These are phyloP conservation scores for Malbranchea zuffiana DNA, from an alignment of 2,329 filamentous ascomycete genomes.

Conservation along the genomic window DNA sequence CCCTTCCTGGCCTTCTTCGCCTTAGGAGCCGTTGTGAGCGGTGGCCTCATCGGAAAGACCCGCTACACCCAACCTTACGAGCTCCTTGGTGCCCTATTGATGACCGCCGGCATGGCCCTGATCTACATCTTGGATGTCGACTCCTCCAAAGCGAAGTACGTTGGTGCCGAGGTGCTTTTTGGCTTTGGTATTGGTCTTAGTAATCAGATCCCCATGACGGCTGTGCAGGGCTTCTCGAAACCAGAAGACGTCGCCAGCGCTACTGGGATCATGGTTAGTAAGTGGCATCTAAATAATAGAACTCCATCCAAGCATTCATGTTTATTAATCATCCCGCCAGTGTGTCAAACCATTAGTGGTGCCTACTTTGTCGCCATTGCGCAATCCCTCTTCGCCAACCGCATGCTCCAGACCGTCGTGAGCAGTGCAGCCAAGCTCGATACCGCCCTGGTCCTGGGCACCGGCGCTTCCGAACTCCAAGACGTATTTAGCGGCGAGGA, in stretches of 20 bases:
- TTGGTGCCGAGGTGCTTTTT: constrained; percentile 19
- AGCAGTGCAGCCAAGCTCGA: constrained; percentile 32
- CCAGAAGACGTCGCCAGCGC: constrained; percentile 18
- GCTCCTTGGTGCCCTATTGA: constrained; percentile 8
- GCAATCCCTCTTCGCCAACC: constrained; percentile 17
- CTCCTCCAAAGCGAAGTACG: constrained; percentile 14
- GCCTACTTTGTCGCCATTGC: constrained; percentile 17
- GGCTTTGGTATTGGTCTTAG: constrained; percentile 20
- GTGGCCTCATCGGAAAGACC: constrained; percentile 13
- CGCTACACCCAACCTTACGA: constrained; percentile 13
- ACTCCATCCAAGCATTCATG: background rate
- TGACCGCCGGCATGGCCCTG: constrained; percentile 10
- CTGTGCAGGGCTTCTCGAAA: constrained; percentile 15
- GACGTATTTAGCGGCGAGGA: constrained; percentile 41
- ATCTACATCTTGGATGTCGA: constrained; percentile 11
- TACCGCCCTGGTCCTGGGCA: constrained; percentile 31
- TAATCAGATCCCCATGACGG: constrained; percentile 19
- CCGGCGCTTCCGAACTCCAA: constrained; percentile 51
- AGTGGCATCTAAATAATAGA: constrained; percentile 9
- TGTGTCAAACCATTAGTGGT: constrained; percentile 10
- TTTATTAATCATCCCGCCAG: constrained; percentile 4
- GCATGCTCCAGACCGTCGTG: constrained; percentile 10
- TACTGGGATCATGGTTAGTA: constrained; percentile 19
- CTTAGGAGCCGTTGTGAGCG: constrained; percentile 14
- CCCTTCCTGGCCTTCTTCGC: constrained; percentile 17